Evolutionary conservation across 2,329 filamentous ascomycete species (phyloP).

Genomic region (Stachybotrys chlorohalonatus): DNA sequence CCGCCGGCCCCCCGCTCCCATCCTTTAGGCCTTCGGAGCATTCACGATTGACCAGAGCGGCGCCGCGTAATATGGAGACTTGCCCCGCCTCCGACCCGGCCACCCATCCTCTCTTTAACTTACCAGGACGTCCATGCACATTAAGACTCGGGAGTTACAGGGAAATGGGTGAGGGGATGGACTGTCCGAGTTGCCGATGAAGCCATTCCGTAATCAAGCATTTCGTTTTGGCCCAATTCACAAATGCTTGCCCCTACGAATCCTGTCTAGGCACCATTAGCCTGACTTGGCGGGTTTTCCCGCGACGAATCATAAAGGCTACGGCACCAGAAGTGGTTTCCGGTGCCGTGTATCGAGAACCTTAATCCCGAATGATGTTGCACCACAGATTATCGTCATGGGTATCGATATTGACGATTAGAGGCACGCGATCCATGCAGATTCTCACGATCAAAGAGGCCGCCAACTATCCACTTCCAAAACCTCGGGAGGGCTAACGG

Average conservation of each 20-base stretch:
- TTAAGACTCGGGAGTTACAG: neutral
- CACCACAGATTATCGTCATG: neutral
- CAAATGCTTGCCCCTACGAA: neutral
- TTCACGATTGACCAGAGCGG: neutral
- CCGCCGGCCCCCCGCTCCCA: neutral
- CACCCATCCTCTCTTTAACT: neutral
- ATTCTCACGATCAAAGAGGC: neutral
- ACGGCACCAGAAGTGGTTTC: neutral
- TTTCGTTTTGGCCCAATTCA: neutral
- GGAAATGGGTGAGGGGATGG: neutral
- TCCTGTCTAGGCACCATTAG: neutral
- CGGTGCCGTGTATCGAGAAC: neutral
- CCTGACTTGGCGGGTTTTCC: neutral
- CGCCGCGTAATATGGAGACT: neutral
- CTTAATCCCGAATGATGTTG: neutral
- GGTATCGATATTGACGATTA: neutral
- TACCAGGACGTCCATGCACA: neutral
- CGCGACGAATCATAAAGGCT: neutral
- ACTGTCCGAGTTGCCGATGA: neutral
- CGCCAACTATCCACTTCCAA: neutral
- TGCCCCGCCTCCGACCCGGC: neutral
- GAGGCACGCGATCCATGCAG: no score
- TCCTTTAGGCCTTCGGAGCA: neutral
- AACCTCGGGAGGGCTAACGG: no score
- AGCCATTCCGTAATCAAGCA: neutral